Conservation (phyloP, 768 basidiomycete species). For the Boletus rubroflammeus region DNA sequence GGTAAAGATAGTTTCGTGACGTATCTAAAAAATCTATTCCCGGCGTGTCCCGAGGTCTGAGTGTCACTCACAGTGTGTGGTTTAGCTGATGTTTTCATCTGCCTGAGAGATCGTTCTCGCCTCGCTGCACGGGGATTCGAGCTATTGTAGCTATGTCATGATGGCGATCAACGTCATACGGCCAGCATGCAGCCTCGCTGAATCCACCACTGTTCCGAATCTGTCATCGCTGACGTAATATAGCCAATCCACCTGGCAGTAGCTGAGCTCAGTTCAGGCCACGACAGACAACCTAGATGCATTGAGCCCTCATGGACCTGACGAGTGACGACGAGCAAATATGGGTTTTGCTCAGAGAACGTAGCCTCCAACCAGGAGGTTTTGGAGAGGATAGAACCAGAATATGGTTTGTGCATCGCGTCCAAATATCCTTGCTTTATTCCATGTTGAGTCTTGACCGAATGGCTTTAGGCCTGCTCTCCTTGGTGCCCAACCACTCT, state of each 20-base stretch:
- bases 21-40: not conserved
- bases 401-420: slow-evolving; percentile 48
- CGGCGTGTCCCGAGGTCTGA: not conserved
- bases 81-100: not conserved
- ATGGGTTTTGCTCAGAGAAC: slow-evolving; percentile 45
- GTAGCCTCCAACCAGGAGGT: slow-evolving; percentile 57
- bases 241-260: not conserved
- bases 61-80: not conserved
- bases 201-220: not conserved
- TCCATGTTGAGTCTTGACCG: slow-evolving; percentile 25
- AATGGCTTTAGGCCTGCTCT: slow-evolving; percentile 23
- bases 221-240: slow-evolving; percentile 21
- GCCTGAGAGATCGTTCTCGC: not conserved
- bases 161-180: not conserved
- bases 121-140: not conserved
- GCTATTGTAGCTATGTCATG: no score
- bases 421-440: slow-evolving; percentile 3
- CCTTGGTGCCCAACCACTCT: slow-evolving; percentile 38
- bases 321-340: slow-evolving; percentile 29
- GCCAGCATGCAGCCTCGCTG: not conserved
- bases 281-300: slow-evolving; percentile 4
- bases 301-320: slow-evolving; percentile 19
- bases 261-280: not conserved
- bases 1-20: not conserved
- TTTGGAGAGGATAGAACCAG: slow-evolving; percentile 53